Evolutionary conservation across 1,284 basidiomycete genomes (phyloP).

Genomic region (Moniliophthora roreri): DNA sequence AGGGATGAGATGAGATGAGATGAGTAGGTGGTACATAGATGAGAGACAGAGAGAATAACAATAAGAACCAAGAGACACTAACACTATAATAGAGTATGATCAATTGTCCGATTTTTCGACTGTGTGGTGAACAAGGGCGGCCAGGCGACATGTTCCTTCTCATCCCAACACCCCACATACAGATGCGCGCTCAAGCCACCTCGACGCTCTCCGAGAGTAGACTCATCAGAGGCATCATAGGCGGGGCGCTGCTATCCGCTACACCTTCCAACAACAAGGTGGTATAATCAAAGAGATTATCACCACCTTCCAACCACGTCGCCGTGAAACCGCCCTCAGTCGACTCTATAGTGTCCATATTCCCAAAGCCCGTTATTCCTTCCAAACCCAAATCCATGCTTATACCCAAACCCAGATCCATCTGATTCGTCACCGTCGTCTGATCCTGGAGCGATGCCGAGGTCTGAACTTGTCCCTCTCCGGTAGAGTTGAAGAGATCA

Average conservation of each 20-base stretch:
- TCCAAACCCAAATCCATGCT: not conserved
- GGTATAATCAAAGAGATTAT: not conserved
- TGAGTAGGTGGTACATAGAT: too few relatives aligned
- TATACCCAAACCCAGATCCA: not conserved
- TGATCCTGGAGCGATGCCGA: not conserved
- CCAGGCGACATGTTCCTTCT: too few relatives aligned
- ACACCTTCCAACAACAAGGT: not conserved
- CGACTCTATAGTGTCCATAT: not conserved
- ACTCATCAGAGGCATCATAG: not conserved
- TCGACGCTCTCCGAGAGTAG: not conserved
- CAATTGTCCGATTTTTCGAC: too few relatives aligned
- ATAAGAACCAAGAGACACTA: too few relatives aligned
- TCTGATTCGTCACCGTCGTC: not conserved
- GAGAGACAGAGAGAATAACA: too few relatives aligned
- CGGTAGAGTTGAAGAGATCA: constrained; percentile 7
- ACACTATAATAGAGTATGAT: too few relatives aligned
- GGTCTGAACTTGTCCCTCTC: not conserved
- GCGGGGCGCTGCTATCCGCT: not conserved
- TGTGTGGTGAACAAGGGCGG: too few relatives aligned
- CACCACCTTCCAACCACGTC: constrained; percentile 1
- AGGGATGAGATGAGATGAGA: too few relatives aligned
- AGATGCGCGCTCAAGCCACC: too few relatives aligned
- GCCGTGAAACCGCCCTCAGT: not conserved
- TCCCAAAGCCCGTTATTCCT: not conserved
- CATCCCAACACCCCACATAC: too few relatives aligned